A percentile compares a stretch with the other conserved stretches of the same genome.
phyloP scores from a whole-genome alignment of 257 asterid species.

The Nyctanthes arbortristis region DNA sequence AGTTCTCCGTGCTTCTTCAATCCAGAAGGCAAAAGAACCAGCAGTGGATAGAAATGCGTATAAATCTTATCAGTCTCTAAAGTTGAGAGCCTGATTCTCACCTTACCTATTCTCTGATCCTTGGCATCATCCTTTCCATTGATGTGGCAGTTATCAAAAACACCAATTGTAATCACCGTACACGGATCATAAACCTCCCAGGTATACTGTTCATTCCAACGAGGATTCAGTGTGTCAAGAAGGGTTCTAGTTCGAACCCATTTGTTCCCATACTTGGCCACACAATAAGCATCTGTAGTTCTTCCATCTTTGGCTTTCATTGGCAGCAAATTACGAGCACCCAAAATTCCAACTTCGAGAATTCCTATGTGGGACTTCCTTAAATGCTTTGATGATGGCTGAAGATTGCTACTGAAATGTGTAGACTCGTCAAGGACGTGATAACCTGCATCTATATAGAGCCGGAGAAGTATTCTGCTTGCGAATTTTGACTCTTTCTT shows the following conservation, averaged over 20 bases:
- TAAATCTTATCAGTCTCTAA: conserved; percentile 76
- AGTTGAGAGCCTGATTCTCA: conserved; percentile 83
- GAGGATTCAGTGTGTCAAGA: conserved; percentile 66
- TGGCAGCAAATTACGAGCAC: conserved; percentile 66
- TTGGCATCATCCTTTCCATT: conserved; percentile 60
- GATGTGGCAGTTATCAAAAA: conserved; percentile 78
- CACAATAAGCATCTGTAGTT: conserved; percentile 82
- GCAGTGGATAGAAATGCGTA: conserved; percentile 74
- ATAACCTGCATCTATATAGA: conserved; percentile 73
- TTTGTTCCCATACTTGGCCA: conserved; percentile 95
- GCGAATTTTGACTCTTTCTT: conserved; percentile 78
- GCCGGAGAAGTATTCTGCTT: conserved; percentile 68
- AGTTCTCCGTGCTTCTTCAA: conserved; percentile 86
- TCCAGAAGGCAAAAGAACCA: conserved; percentile 75
- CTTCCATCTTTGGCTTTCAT: conserved; percentile 84
- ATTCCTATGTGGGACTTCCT: conserved; percentile 75
- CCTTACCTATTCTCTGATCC: conserved; percentile 89
- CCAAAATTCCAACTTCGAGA: conserved; percentile 82
- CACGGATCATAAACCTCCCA: conserved; percentile 94
- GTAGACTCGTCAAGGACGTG: conserved; percentile 89
- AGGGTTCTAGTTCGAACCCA: conserved; percentile 94
- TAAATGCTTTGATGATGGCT: conserved; percentile 67
- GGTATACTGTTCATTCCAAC: conserved; percentile 96
- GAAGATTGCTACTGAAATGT: conserved; percentile 83
- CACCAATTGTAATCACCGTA: conserved; percentile 83